These are phyloP conservation scores for Corynascus novoguineensis DNA, from an alignment of 495 filamentous ascomycete species.

Conservation along the genomic window DNA sequence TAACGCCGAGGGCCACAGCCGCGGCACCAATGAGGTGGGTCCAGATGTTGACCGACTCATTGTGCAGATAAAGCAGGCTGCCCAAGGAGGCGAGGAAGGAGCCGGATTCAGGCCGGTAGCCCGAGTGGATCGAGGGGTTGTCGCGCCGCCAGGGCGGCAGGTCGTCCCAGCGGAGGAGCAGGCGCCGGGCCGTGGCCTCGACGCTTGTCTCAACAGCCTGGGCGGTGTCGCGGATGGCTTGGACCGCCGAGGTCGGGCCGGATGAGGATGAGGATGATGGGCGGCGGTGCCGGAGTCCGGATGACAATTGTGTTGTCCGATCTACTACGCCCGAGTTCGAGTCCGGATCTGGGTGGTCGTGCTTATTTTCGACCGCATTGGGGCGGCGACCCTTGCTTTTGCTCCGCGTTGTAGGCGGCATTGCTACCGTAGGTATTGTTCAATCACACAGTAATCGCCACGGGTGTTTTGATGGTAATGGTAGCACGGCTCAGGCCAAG, in stretches of 20 bases:
- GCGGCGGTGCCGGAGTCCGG: constrained; percentile 16
- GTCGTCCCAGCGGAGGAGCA: constrained; percentile 41
- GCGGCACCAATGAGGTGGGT: constrained; percentile 69
- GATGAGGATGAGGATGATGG: no score
- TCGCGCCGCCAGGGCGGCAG: constrained; percentile 43
- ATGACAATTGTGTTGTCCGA: no score
- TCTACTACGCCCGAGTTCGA: no score
- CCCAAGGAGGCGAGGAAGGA: constrained; percentile 33
- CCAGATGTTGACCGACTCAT: constrained; percentile 94
- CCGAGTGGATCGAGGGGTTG: constrained; percentile 40
- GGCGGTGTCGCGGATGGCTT: constrained; percentile 27
- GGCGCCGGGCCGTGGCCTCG: constrained; percentile 19
- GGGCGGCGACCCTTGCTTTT: no score
- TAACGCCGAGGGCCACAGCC: constrained; percentile 39
- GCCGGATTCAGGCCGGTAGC: constrained; percentile 40
- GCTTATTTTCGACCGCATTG: no score
- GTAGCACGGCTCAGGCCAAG: neutral
- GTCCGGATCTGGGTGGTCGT: no score
- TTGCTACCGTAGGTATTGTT: no score
- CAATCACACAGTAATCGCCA: no score
- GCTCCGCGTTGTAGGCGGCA: no score
- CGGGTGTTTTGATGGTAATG: neutral
- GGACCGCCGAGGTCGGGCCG: neutral
- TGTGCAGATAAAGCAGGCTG: constrained; percentile 51
- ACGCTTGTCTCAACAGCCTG: constrained; percentile 25